Evolutionary conservation across 805 yeast species (phyloP).

Genomic region (Teunomyces gatunensis): DNA sequence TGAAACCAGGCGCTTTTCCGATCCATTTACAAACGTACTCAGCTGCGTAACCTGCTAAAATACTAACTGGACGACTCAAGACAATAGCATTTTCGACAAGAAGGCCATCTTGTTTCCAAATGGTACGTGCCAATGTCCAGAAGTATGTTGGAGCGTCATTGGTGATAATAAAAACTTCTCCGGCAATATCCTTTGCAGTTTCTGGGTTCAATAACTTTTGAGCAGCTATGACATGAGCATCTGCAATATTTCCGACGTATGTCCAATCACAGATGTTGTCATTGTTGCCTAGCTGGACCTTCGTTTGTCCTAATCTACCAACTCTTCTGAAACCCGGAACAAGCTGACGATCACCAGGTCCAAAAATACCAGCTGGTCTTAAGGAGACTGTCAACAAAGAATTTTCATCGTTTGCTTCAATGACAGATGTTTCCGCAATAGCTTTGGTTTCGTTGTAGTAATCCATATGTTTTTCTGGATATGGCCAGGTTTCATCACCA

Average conservation of each 20-base stretch:
- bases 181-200: constrained; percentile 54
- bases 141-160: constrained; percentile 94
- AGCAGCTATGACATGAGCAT: constrained; percentile 93
- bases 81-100: constrained; percentile 68
- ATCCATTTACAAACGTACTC: constrained; percentile 65
- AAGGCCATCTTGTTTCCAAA: constrained; percentile 96
- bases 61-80: constrained; percentile 71
- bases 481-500: constrained; percentile 94
- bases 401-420: constrained; percentile 61
- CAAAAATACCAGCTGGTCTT: constrained; percentile 97
- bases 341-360: constrained; percentile 96
- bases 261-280: constrained; percentile 95
- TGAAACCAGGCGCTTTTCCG: constrained; percentile 88
- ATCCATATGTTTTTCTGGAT: constrained; percentile 90
- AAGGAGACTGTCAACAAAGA: constrained; percentile 76
- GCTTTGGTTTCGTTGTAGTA: constrained; percentile 96
- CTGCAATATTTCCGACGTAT: constrained; percentile 97
- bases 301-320: constrained; percentile 80
- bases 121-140: constrained; percentile 95
- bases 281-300: constrained; percentile 93
- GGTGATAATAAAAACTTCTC: constrained; percentile 86
- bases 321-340: constrained; percentile 89
- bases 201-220: constrained; percentile 56
- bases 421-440: constrained; percentile 78
- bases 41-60: constrained; percentile 78